phyloP scores from a whole-genome alignment of 2,329 filamentous ascomycete species.

The Penicillium brevicompactum region DNA sequence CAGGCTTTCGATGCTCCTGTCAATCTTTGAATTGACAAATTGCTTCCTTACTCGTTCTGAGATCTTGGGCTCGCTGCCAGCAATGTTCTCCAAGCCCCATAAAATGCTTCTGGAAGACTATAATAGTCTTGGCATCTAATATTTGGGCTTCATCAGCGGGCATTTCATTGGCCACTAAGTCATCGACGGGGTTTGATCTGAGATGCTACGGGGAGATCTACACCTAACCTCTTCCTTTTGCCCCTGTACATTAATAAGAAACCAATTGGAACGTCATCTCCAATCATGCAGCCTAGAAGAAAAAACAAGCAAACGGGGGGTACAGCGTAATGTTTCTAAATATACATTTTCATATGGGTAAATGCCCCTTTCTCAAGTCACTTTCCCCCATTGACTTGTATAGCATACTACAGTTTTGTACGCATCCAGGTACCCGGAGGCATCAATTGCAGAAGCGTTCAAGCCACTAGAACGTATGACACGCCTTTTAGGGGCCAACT shows the following conservation, averaged over 20 bases:
- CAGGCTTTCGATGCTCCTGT: too few relatives aligned
- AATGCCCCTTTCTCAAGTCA: not conserved
- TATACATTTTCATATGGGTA: not conserved
- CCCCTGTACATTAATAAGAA: not conserved
- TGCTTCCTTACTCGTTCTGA: not conserved
- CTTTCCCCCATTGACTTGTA: not conserved
- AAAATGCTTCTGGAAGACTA: not conserved
- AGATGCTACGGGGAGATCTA: conserved; percentile 7
- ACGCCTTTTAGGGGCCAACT: not conserved
- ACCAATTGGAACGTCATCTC: not conserved
- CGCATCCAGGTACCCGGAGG: too few relatives aligned
- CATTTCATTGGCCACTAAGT: conserved; percentile 4
- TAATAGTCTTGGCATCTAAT: conserved; percentile 1
- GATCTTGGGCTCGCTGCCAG: not conserved
- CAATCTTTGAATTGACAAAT: not conserved
- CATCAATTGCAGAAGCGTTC: not conserved
- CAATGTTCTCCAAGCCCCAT: not conserved
- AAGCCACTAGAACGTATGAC: not conserved
- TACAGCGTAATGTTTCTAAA: not conserved
- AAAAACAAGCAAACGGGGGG: not conserved
- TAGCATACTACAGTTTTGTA: not conserved
- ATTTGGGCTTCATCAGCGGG: not conserved
- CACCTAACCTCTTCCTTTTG: not conserved
- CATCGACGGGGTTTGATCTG: conserved; percentile 6
- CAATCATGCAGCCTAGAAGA: not conserved